These are phyloP conservation scores for Anisodus tanguticus DNA, from an alignment of 257 asterid species.

Conservation along the genomic window DNA sequence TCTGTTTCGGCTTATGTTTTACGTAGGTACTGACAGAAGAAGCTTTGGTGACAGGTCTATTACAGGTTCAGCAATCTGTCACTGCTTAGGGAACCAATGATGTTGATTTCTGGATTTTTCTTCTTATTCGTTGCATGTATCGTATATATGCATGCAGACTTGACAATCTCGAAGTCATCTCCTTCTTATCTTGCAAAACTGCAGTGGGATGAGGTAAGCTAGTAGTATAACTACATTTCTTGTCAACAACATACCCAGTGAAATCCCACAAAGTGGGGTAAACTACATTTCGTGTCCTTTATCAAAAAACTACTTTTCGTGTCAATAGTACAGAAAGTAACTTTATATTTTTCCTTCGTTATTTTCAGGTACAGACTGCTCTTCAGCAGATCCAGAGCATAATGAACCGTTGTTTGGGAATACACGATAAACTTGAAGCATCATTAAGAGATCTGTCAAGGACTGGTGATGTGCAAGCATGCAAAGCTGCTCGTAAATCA, in stretches of 20 bases:
- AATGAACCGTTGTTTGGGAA: constrained; percentile 60
- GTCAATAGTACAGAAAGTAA: constrained; percentile 19
- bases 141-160: constrained; percentile 75
- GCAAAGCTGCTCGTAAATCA: constrained; percentile 91
- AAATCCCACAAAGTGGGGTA: too few species aligned
- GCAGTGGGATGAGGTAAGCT: constrained; percentile 94
- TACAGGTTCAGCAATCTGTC: constrained; percentile 86
- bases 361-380: constrained; percentile 72
- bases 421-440: constrained; percentile 84
- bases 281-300: too few species aligned
- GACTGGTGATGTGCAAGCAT: constrained; percentile 84
- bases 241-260: background rate
- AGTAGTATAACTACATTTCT: constrained; percentile 21
- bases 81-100: constrained; percentile 81
- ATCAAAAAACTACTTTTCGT: constrained; percentile 2
- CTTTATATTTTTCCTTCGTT: background rate
- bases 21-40: background rate
- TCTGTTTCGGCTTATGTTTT: constrained; percentile 26
- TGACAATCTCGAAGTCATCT: constrained; percentile 92
- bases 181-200: constrained; percentile 86
- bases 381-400: constrained; percentile 71
- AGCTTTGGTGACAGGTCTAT: constrained; percentile 61
- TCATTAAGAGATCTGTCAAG: constrained; percentile 92
- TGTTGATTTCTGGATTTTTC: constrained; percentile 90
- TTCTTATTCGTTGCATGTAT: constrained; percentile 78